Base-by-base conservation (phyloP, 805 yeast species). In the Saturnispora bothae region DNA sequence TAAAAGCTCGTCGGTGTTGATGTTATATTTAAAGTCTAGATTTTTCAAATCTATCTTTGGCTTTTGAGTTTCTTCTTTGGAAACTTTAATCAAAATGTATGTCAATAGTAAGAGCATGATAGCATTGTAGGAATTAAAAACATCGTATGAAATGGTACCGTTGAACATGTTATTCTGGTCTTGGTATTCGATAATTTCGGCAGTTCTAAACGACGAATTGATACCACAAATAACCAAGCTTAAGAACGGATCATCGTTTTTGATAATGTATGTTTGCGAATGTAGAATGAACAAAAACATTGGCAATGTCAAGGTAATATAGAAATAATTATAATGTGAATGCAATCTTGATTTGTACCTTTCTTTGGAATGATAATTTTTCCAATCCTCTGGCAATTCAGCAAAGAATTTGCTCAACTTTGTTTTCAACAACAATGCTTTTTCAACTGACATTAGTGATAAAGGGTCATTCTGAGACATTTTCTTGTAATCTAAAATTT, bases 111-210 rank as follows among this genome's bases (percentile, higher is more conserved):
- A 48, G 0, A 61, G 61, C 60, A 68, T 56, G 1, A 61, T 59
- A 1, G 70, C 63, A 42, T 61, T 60, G 43, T 68, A 68, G 5
- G 64, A 66, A 46, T 60, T 58, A 47, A 65, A 65, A 28, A 66
- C 61, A 43, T 68, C 74, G 27, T 57, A 55, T 26, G 65, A 63
- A n/a, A 65, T 33, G 1, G 69, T 64, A n/a, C 72, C 72, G 47
- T 61, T 63, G 46, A 64, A 56, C 36, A 63, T 54, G 4, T 65
- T 68, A 36, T 60, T 59, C 8, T 54, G 48, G 25, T 56, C 52
- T 0, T 64, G 57, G 30, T 54, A 50, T 2, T 59, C 52, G 26
- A 64, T 51, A 4, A 65, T 45, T 34, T 65, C 63, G 0, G 71
- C 61, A 5, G 66, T 59, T 42, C 50, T 49, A 15, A 63, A 50